Evolutionary conservation across 805 yeast species (phyloP).

Genomic region (Starmerella apis): DNA sequence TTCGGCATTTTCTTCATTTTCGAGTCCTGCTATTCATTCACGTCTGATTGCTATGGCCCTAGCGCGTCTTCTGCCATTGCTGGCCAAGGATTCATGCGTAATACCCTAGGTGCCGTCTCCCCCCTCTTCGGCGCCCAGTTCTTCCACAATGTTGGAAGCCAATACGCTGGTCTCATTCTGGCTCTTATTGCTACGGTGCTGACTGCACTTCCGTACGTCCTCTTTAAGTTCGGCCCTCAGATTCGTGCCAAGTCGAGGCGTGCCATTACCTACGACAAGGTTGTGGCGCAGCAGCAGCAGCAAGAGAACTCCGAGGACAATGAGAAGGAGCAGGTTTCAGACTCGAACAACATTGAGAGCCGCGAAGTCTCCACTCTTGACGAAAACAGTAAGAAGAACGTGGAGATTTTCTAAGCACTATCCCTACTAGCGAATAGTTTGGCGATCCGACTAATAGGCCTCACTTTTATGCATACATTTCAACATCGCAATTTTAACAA

Average conservation of each 20-base stretch:
- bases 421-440: not conserved
- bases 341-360: slow-evolving; percentile 5
- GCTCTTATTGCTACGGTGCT: slow-evolving; percentile 34
- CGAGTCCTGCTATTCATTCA: slow-evolving; percentile 35
- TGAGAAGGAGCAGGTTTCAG: slow-evolving; percentile 3
- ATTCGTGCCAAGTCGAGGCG: slow-evolving; percentile 33
- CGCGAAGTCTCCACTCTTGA: slow-evolving; percentile 8
- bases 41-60: slow-evolving; percentile 25
- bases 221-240: slow-evolving; percentile 27
- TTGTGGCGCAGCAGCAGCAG: not conserved
- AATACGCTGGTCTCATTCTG: slow-evolving; percentile 60
- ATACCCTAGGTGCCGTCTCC: slow-evolving; percentile 63
- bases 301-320: slow-evolving; percentile 1
- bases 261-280: slow-evolving; percentile 23
- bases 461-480: not conserved
- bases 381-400: slow-evolving; percentile 19
- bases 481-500: not conserved
- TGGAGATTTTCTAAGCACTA: slow-evolving; percentile 16
- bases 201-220: slow-evolving; percentile 22
- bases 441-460: not conserved
- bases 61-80: slow-evolving; percentile 77
- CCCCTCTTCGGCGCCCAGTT: slow-evolving; percentile 81
- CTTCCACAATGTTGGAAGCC: slow-evolving; percentile 58
- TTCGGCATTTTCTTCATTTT: slow-evolving; percentile 32
- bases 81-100: slow-evolving; percentile 73